These are phyloP conservation scores for Rutstroemia sp. DNA, from an alignment of 2,329 filamentous ascomycete genomes.

Conservation along the genomic window DNA sequence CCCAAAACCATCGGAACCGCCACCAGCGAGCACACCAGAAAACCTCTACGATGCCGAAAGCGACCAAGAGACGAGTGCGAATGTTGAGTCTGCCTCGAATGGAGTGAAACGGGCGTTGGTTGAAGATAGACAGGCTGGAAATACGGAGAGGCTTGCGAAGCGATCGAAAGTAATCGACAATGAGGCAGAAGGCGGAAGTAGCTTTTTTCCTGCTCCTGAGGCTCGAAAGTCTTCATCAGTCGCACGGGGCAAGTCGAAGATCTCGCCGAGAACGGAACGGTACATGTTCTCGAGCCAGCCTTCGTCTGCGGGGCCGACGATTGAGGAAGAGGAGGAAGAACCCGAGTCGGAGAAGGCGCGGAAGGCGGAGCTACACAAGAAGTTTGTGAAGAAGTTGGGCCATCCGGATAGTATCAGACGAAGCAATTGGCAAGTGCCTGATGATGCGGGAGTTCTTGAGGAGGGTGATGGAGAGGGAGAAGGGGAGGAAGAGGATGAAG, in stretches of 20 bases:
- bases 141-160: conserved; percentile 38
- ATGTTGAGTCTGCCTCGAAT: conserved; percentile 13
- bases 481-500: conserved; percentile 47
- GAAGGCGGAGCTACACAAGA: conserved; percentile 68
- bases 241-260: conserved; percentile 16
- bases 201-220: conserved; percentile 35
- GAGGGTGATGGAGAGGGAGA: conserved; percentile 52
- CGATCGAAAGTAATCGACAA: conserved; percentile 34
- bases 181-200: conserved; percentile 33
- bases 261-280: conserved; percentile 39
- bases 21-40: conserved; percentile 12
- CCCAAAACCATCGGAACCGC: conserved; percentile 26
- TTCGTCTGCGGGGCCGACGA: conserved; percentile 12
- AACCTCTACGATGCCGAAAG: conserved; percentile 26
- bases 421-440: conserved; percentile 47
- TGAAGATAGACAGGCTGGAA: conserved; percentile 39
- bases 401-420: conserved; percentile 68
- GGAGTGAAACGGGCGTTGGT: conserved; percentile 43
- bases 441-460: conserved; percentile 40
- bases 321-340: conserved; percentile 36
- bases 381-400: conserved; percentile 86
- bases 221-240: conserved; percentile 24
- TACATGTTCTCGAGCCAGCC: conserved; percentile 41
- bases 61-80: conserved; percentile 16
- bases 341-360: conserved; percentile 47